Conservation (phyloP, 2,329 filamentous ascomycete genomes). For the Aspergillus intermedius region DNA sequence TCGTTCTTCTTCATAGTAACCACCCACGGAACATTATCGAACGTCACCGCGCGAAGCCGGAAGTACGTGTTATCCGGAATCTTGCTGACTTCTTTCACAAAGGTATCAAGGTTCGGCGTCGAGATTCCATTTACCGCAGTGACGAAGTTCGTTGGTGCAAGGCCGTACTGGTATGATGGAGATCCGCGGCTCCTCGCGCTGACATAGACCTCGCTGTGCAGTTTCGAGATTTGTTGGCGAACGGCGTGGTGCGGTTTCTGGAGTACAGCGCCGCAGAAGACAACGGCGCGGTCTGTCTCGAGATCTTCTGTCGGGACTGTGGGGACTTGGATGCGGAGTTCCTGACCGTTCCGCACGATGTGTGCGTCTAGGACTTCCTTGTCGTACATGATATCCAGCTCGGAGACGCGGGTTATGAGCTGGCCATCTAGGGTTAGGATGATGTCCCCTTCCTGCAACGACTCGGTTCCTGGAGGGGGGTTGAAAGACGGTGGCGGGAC, state of each 20-base stretch:
- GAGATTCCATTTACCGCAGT: slow-evolving; percentile 87
- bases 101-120: slow-evolving; percentile 74
- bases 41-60: slow-evolving; percentile 92
- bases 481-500: slow-evolving; percentile 48
- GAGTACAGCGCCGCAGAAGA: slow-evolving; percentile 90
- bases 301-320: slow-evolving; percentile 85
- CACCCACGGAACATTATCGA: slow-evolving; percentile 98
- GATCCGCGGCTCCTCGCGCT: slow-evolving; percentile 78
- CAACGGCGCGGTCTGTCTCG: slow-evolving; percentile 85
- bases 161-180: slow-evolving; percentile 79
- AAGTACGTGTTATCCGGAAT: slow-evolving; percentile 98
- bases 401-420: slow-evolving; percentile 85
- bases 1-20: slow-evolving; percentile 99
- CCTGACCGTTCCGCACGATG: slow-evolving; percentile 76
- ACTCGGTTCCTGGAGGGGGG: slow-evolving; percentile 34
- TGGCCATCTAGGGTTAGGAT: slow-evolving; percentile 85
- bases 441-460: slow-evolving; percentile 83
- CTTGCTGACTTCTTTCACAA: slow-evolving; percentile 72
- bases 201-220: slow-evolving; percentile 95
- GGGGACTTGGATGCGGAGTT: slow-evolving; percentile 68
- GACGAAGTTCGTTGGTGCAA: slow-evolving; percentile 95
- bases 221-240: slow-evolving; percentile 90
- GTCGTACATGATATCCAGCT: slow-evolving; percentile 95
- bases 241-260: slow-evolving; percentile 95
- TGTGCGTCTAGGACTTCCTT: slow-evolving; percentile 75